Base-by-base conservation (phyloP, 441 rosid genomes). In the Euphorbia schlechtendalii region DNA sequence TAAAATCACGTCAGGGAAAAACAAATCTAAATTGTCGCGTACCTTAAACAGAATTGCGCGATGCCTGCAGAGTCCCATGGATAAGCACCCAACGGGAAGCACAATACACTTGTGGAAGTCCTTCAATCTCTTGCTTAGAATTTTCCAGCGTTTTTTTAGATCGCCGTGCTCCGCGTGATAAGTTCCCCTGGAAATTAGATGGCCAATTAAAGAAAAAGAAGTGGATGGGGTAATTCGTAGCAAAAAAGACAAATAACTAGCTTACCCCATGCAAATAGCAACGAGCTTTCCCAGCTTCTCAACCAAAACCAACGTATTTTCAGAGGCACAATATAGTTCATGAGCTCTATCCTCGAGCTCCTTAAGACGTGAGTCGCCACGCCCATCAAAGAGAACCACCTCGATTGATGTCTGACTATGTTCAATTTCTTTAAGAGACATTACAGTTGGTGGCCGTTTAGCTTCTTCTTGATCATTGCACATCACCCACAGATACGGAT, bases 1-100 rank as follows among this genome's bases (percentile, higher is more conserved):
- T 1, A 38, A 38, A 38, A 3, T 38, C 8, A 34, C 4, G 20
- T 30, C n/a, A 32, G 34, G 34, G 6, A 63, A 21, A 4, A 11
- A 15, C 13, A 20, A 56, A 43, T 5, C 57, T 38, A 20, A 64
- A 71, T 54, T 2, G 32, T 76, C 71, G 88, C 96, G 3, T 15
- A 22, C 56, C 97, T 93, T 93, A 78, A 93, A 93, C 22, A 93
- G 71, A 75, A 93, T 84, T 56, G 99, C 96, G 18, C 99, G 97
- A 69, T 93, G 99, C 68, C 99, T 74, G 75, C 99, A 93, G 25
- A 90, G 94, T 49, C 99, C 99, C 76, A 65, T 74, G 17, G 97
- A 81, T 52, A 93, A 64, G 83, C 89, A 82, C 63, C 98, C 97
- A 28, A 93, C 82, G 32, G 98, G 98, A 21, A 93, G 77, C 56